A percentile compares a stretch with the other conserved stretches of the same genome.
These are phyloP conservation scores for Lecanicillium sp. DNA, from an alignment of 2,329 filamentous ascomycete species.

Conservation along the genomic window DNA sequence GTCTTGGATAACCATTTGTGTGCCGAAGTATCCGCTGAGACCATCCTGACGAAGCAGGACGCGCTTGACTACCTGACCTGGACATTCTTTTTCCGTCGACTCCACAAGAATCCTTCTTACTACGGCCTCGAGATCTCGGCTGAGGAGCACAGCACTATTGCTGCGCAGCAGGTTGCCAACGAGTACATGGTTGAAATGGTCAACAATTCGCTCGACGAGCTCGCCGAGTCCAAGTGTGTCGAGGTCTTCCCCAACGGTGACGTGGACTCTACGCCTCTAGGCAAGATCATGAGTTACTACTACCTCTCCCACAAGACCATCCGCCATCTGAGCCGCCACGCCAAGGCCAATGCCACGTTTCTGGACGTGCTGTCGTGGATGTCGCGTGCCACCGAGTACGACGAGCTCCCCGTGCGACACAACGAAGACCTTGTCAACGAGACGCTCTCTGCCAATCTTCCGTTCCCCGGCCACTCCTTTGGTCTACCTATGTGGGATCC, in stretches of 20 bases:
- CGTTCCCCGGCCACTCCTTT: slow-evolving; percentile 52
- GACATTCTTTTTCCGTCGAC: slow-evolving; percentile 97
- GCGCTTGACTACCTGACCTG: slow-evolving; percentile 96
- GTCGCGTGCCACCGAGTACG: slow-evolving; percentile 88
- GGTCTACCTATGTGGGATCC: slow-evolving; percentile 95
- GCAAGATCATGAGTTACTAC: slow-evolving; percentile 99
- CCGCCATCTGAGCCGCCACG: slow-evolving; percentile 71
- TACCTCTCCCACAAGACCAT: slow-evolving; percentile 95
- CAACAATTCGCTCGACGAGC: slow-evolving; percentile 73
- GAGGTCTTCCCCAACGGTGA: slow-evolving; percentile 79
- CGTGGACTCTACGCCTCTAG: slow-evolving; percentile 81
- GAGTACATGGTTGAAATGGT: slow-evolving; percentile 94
- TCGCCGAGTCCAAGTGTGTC: slow-evolving; percentile 80
- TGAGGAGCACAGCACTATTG: slow-evolving; percentile 83
- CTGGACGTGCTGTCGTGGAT: slow-evolving; percentile 86
- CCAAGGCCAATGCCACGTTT: slow-evolving; percentile 70
- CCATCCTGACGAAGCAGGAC: slow-evolving; percentile 90
- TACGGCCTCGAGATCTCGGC: slow-evolving; percentile 92
- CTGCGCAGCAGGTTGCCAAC: slow-evolving; percentile 81
- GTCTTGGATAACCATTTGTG: slow-evolving; percentile 95
- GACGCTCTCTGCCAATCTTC: slow-evolving; percentile 77
- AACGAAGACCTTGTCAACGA: slow-evolving; percentile 97
- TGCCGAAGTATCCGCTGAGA: slow-evolving; percentile 89
- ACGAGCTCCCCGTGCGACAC: slow-evolving; percentile 94
- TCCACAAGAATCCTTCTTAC: slow-evolving; percentile 98